These are phyloP conservation scores for Piromyces finnis DNA, from an alignment of 192 early-diverging fungal genomes.

Conservation along the genomic window DNA sequence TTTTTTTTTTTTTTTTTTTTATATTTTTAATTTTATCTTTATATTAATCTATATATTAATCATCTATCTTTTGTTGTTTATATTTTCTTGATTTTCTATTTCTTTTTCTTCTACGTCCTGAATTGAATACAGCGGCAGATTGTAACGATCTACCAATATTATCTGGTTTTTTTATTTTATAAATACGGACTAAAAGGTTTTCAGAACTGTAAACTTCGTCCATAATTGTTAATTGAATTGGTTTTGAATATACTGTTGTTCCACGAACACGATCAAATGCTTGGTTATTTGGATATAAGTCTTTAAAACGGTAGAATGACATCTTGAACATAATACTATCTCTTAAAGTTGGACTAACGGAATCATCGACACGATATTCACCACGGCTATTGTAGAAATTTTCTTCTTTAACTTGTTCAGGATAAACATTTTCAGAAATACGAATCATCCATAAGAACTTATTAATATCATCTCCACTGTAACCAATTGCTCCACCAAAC, in stretches of 20 bases:
- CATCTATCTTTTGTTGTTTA: not conserved
- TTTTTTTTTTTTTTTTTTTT: not conserved
- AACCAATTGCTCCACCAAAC: slow-evolving; percentile 91
- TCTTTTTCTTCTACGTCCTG: not conserved
- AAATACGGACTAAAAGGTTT: slow-evolving; percentile 98
- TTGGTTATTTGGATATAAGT: slow-evolving; percentile 43
- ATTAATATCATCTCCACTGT: slow-evolving; percentile 99
- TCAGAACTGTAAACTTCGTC: slow-evolving; percentile 89
- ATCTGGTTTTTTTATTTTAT: slow-evolving; percentile 92
- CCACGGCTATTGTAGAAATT: slow-evolving; percentile 76
- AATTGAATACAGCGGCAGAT: not conserved
- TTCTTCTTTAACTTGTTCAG: slow-evolving; percentile 76
- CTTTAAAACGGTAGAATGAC: slow-evolving; percentile 85
- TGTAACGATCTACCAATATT: slow-evolving; percentile 43
- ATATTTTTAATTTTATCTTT: not conserved
- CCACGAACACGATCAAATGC: slow-evolving; percentile 72
- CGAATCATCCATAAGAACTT: slow-evolving; percentile 99
- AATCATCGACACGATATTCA: slow-evolving; percentile 83
- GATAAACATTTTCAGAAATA: slow-evolving; percentile 94
- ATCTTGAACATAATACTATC: slow-evolving; percentile 93
- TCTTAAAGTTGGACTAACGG: slow-evolving; percentile 76
- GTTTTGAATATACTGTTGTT: slow-evolving; percentile 47
- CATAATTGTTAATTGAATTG: slow-evolving; percentile 63
- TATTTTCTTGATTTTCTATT: not conserved
- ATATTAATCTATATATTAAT: not conserved